Evolutionary conservation across 805 yeast species (phyloP), one percentile per base, ranked within the genome.

Genomic region (Candida hispaniensis): DNA sequence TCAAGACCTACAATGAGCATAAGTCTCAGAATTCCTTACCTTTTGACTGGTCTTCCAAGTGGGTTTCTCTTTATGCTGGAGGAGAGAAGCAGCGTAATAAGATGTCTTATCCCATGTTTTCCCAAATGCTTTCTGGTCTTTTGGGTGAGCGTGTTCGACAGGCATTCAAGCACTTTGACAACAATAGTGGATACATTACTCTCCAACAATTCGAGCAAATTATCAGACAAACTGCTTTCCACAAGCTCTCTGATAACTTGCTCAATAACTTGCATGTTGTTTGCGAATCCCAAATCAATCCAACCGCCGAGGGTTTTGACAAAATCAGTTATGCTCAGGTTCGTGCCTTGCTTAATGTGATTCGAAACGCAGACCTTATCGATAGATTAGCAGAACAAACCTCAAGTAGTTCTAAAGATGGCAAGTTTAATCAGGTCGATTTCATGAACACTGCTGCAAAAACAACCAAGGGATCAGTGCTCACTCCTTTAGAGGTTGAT

Each of bases 111-210:
- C 44, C 46, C 39, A 61, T 59, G 57, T 62, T 62, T 47, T 56
- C 60, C 21, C 67, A 62, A 44, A 63, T 62, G 67, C 52, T 62
- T 28, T 50, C 56, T 26, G 67, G 66, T n/a, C 49, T 62, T 20
- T 51, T 56, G 26, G 67, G 67, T 18, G 67, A 62, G 46, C 62
- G 67, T n/a, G 63, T 61, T 17, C 55, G 67, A 18, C 67, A 61
- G 52, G 64, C 63, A 26, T 62, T 63, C 52, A 51, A 47, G 41
- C 40, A 47, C 44, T 58, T 47, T 40, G 67, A 62, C 50, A 27
- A 38, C 10, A 45, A 56, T 32, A 42, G 58, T 13, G 67, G 67
- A 4, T 63, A 45, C 47, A 63, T 62, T 30, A 46, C 55, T 14
- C 58, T 64, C 8, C 59, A 55, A 15, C 56, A 63, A 44, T 62